Evolutionary conservation across 306 rosid genomes (phyloP).

Genomic region (Rosa multiflora): DNA sequence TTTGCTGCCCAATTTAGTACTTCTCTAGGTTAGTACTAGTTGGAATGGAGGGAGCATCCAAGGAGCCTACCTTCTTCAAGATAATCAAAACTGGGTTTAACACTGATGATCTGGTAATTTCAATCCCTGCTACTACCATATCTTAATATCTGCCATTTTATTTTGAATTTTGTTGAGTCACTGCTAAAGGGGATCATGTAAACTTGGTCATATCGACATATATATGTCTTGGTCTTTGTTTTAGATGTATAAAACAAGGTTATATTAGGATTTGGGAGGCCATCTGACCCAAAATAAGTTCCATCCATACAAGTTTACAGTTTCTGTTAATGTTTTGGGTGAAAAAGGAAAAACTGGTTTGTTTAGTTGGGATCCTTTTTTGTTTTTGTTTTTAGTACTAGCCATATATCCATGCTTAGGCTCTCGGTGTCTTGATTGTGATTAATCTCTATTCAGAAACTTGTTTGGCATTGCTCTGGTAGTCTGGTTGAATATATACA

Average conservation of each 20-base stretch:
- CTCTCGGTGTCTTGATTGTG: not conserved
- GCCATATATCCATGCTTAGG: not conserved
- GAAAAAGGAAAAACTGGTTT: not conserved
- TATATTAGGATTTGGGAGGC: not conserved
- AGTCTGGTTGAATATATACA: not conserved
- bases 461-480: not conserved
- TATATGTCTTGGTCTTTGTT: not conserved
- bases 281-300: not conserved
- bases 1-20: not conserved
- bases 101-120: conserved; percentile 7
- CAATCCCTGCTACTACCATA: not conserved
- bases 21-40: not conserved
- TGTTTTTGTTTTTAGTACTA: not conserved
- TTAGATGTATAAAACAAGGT: not conserved
- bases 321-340: not conserved
- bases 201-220: not conserved
- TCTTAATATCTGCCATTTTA: not conserved
- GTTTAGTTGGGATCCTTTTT: not conserved
- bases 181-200: not conserved
- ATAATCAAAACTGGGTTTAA: not conserved
- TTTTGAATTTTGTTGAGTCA: not conserved
- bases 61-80: conserved; percentile 5
- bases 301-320: not conserved
- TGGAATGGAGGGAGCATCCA: not conserved
- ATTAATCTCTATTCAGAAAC: not conserved